These are phyloP conservation scores for Lolium perenne DNA, from an alignment of 176 grass and related monocot species.

Conservation along the genomic window DNA sequence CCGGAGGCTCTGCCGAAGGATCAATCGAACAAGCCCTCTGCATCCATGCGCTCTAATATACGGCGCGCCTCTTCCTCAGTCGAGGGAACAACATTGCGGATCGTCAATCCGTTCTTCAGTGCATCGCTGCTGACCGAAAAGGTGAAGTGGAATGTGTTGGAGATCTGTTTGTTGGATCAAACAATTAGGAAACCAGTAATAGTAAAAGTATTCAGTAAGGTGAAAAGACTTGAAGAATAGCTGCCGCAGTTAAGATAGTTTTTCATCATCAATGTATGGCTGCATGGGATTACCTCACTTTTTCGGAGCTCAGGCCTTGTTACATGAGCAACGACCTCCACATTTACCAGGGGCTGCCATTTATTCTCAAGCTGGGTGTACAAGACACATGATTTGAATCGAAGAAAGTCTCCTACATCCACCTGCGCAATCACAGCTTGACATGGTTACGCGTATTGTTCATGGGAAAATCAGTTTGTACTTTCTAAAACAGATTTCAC, in stretches of 20 bases:
- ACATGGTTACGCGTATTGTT: conserved; percentile 15
- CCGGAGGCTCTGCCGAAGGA: neutral
- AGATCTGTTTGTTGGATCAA: conserved; percentile 54
- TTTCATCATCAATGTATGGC: neutral
- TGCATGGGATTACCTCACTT: conserved; percentile 64
- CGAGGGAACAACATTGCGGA: conserved; percentile 87
- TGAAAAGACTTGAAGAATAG: neutral
- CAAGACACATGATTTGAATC: conserved; percentile 93
- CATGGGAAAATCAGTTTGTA: neutral
- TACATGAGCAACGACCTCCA: conserved; percentile 97
- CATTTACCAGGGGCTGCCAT: conserved; percentile 80
- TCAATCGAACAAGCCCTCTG: conserved; percentile 57
- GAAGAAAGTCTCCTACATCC: conserved; percentile 95
- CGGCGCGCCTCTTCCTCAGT: conserved; percentile 89
- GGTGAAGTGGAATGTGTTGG: conserved; percentile 95
- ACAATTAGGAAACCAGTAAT: conserved; percentile 22
- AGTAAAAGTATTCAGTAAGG: neutral
- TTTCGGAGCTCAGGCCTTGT: conserved; percentile 91
- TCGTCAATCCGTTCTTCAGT: conserved; percentile 71
- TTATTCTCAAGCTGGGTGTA: conserved; percentile 87
- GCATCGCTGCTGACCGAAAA: conserved; percentile 74
- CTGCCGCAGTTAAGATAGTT: neutral
- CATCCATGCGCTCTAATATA: conserved; percentile 82
- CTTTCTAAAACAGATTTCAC: neutral
- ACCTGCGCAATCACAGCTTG: conserved; percentile 54